phyloP scores from a whole-genome alignment of 2,329 filamentous ascomycete genomes.

The Coniochaeta sp. region DNA sequence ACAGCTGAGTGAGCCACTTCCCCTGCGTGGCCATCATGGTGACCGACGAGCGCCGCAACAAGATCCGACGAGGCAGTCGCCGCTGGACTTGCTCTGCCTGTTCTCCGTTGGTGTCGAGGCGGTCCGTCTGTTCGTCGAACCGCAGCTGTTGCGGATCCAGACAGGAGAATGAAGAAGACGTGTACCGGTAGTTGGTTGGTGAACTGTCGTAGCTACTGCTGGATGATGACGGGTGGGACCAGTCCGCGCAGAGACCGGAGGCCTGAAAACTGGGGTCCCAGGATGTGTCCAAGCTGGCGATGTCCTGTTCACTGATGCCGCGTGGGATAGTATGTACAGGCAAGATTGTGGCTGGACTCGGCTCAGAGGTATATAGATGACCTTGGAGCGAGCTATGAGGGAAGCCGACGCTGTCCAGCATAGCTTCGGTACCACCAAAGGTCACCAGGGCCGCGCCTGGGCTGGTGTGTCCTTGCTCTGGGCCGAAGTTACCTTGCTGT shows the following conservation, averaged over 20 bases:
- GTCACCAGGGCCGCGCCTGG: not conserved
- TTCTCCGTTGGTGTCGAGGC: not conserved
- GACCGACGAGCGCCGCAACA: slow-evolving; percentile 12
- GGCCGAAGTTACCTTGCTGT: not conserved
- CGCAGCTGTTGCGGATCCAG: not conserved
- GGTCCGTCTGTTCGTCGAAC: not conserved
- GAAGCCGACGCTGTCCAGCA: not conserved
- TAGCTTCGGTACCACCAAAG: not conserved
- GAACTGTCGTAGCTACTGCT: not conserved
- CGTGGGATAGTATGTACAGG: not conserved
- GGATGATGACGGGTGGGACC: not conserved
- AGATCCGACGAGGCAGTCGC: slow-evolving; percentile 13
- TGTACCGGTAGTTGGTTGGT: not conserved
- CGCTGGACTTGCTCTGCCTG: not conserved
- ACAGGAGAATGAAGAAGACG: not conserved
- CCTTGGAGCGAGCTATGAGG: not conserved
- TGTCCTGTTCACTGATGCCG: not conserved
- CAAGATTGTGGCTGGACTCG: not conserved
- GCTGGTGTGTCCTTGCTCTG: not conserved
- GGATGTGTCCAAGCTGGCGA: not conserved
- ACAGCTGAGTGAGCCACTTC: slow-evolving; percentile 27
- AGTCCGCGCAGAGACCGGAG: not conserved
- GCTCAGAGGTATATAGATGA: not conserved
- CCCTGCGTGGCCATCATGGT: slow-evolving; percentile 11
- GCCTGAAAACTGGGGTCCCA: not conserved